Conservation (phyloP, 768 basidiomycete species). For the Hygrocybe coccinea region DNA sequence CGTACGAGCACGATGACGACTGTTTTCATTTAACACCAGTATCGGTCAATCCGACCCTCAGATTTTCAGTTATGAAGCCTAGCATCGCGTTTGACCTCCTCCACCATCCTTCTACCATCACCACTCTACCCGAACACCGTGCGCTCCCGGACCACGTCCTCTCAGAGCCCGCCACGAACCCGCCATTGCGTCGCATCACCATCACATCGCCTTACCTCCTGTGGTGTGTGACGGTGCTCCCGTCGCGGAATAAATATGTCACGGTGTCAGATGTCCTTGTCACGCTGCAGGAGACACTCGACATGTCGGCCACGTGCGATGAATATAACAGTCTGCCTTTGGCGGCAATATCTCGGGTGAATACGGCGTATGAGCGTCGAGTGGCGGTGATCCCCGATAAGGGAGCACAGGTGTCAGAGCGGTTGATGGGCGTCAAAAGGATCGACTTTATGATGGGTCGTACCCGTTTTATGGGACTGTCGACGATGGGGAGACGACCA, state of each 20-base stretch:
- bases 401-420: slow-evolving; percentile 28
- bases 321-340: slow-evolving; percentile 32
- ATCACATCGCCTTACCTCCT: slow-evolving; percentile 18
- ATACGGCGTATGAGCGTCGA: slow-evolving; percentile 32
- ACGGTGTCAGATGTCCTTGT: slow-evolving; percentile 41
- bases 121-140: slow-evolving; percentile 11
- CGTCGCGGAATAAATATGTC: slow-evolving; percentile 17
- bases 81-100: slow-evolving; percentile 38
- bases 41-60: slow-evolving; percentile 42
- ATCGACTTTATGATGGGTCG: slow-evolving; percentile 43
- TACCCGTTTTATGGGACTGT: slow-evolving; percentile 35
- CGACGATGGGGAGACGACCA: slow-evolving; percentile 27
- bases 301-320: slow-evolving; percentile 26
- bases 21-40: slow-evolving; percentile 11
- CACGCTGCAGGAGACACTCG: slow-evolving; percentile 36
- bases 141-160: slow-evolving; percentile 17
- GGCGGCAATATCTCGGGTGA: slow-evolving; percentile 22
- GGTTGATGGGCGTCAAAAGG: slow-evolving; percentile 37
- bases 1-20: slow-evolving; percentile 12
- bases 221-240: slow-evolving; percentile 18
- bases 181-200: slow-evolving; percentile 19
- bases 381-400: slow-evolving; percentile 24
- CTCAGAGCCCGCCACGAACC: slow-evolving; percentile 21
- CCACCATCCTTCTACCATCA: slow-evolving; percentile 27
- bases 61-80: slow-evolving; percentile 35